Evolutionary conservation across 768 basidiomycete species (phyloP).

Genomic region (Podaxis carcinomalis): DNA sequence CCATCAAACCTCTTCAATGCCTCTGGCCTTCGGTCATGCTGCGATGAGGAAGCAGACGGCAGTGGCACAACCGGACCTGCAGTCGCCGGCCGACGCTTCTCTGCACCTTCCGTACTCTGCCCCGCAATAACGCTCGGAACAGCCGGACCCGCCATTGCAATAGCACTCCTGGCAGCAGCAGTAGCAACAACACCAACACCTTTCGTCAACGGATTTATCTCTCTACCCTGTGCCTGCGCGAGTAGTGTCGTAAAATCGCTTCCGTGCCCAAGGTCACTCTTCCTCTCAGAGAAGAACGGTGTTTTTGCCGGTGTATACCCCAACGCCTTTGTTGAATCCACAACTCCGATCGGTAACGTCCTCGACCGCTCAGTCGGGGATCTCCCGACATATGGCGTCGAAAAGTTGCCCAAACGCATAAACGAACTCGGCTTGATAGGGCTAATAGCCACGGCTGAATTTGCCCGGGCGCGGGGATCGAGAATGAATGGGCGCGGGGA

Average conservation of each 20-base stretch:
- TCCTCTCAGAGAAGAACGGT: constrained; percentile 46
- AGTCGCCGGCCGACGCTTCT: constrained; percentile 21
- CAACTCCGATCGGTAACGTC: constrained; percentile 19
- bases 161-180: not conserved
- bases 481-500: constrained; percentile 20
- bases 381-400: constrained; percentile 58
- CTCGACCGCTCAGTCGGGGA: constrained; percentile 28
- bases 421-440: constrained; percentile 35
- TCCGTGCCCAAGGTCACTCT: constrained; percentile 32
- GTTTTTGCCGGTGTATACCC: constrained; percentile 42
- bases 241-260: constrained; percentile 24
- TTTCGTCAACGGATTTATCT: not conserved
- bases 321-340: constrained; percentile 45
- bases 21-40: constrained; percentile 41
- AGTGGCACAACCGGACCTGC: constrained; percentile 23
- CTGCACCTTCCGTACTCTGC: not conserved
- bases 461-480: constrained; percentile 32
- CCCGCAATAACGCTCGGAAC: constrained; percentile 1
- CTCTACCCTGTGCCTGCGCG: not conserved
- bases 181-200: constrained; percentile 13
- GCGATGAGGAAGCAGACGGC: constrained; percentile 21
- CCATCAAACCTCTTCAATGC: constrained; percentile 69
- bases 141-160: not conserved
- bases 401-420: constrained; percentile 66
- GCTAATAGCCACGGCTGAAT: constrained; percentile 28